Base-by-base conservation (phyloP, 202 grass and related monocot species). In the Dendrocalamus latiflorus region DNA sequence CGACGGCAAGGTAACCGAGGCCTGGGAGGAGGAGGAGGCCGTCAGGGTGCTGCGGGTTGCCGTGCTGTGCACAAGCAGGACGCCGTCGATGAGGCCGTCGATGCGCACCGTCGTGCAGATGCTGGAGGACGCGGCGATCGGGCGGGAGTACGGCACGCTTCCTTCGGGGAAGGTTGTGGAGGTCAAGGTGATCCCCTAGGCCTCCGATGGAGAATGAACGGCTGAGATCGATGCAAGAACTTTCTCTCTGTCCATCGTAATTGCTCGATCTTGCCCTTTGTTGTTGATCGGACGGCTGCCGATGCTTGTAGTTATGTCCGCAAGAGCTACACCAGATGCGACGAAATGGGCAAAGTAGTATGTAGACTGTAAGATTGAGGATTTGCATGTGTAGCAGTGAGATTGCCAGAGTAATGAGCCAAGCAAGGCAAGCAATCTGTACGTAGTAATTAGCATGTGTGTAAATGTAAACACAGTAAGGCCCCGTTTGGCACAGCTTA, bases 51-150 rank as follows among this genome's bases (percentile, higher is more conserved):
- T 97, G 2, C 66, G 85, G 0, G 82, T 97, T 0, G 94, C 91
- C 8, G 86, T 87, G 48, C 21, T 91, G 13, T 97, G 91, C 86
- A 94, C 91, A 0, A 86, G 81, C 50, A 68, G 83, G 9, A 66
- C 89, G 22, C 94, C 94, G 34, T 74, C 94, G 9, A 81, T 75
- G 77, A 34, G 94, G 33, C 94, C 94, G 11, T 94, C 91, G 43
- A 97, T 97, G 94, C 82, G 94, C 49, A 65, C 87, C 9, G 94
- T 97, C 21, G 90, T 97, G 80, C 94, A 94, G 86, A 89, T 94
- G 94, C 87, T 97, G 1, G 94, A 97, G 83, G 94, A 92, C 51
- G 91, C 76, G 3, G 86, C 43, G 5, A 44, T 72, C 17, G 72
- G 65, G 3, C 65, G 81, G 14, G 65, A 53, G 14, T 68, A 62